These are phyloP conservation scores for Aspergillus tubingensis DNA, from an alignment of 2,329 filamentous ascomycete species.

Conservation along the genomic window DNA sequence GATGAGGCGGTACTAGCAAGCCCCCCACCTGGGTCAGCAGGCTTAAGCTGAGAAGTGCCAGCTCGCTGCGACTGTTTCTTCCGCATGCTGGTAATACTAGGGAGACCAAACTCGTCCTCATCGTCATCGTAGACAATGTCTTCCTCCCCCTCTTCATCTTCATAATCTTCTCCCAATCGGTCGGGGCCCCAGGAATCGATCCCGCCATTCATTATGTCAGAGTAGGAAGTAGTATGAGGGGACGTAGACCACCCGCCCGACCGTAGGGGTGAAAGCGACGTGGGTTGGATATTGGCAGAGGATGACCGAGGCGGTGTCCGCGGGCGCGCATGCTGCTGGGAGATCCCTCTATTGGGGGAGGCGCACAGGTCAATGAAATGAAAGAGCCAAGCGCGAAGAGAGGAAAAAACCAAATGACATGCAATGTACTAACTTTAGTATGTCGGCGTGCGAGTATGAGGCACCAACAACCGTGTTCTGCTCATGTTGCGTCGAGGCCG, in stretches of 20 bases:
- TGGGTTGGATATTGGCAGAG: constrained; percentile 56
- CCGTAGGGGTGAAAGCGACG: constrained; percentile 54
- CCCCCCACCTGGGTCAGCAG: constrained; percentile 47
- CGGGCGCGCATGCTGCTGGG: constrained; percentile 60
- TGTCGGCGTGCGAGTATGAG: constrained; percentile 93
- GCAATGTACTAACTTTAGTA: constrained; percentile 67
- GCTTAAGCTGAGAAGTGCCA: constrained; percentile 36
- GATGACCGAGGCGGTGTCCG: constrained; percentile 70
- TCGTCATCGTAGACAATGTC: constrained; percentile 81
- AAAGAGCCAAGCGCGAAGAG: constrained; percentile 4
- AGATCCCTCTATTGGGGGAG: constrained; percentile 29
- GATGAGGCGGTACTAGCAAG: constrained; percentile 25
- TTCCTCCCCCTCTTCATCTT: constrained; percentile 67
- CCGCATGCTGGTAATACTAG: constrained; percentile 89
- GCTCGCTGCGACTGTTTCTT: constrained; percentile 60
- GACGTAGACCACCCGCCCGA: constrained; percentile 45
- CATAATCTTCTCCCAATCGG: constrained; percentile 53
- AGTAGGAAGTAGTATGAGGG: constrained; percentile 73
- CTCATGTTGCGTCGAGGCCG: constrained; percentile 60
- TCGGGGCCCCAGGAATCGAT: constrained; percentile 75
- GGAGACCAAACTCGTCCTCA: constrained; percentile 92
- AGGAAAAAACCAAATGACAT: not conserved
- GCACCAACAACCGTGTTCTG: constrained; percentile 82
- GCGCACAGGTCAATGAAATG: constrained; percentile 12
- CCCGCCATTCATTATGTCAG: constrained; percentile 76